Base-by-base conservation (phyloP, 176 grass and related monocot genomes). In the Lolium perenne region DNA sequence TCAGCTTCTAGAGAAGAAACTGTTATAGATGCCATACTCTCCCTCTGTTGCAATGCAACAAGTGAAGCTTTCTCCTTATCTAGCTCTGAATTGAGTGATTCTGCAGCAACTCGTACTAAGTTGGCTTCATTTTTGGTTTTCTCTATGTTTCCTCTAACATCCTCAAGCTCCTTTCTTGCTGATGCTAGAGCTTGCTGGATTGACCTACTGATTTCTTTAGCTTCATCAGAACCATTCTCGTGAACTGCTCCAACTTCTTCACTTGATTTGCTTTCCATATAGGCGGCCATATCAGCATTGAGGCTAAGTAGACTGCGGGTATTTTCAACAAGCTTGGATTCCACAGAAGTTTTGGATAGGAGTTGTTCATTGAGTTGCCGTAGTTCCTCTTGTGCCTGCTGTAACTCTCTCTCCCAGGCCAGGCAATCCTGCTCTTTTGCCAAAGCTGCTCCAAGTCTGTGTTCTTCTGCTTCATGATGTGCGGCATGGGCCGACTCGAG, bases 1-100 rank as follows among this genome's bases (percentile, higher is more conserved):
- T 95, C 93, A 78, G 91, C 84, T 87, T 98, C 93, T 72, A 98
- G 81, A 56, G 96, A 98, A 81, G 91, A 82, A 86, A 95, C 90
- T 86, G 93, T 86, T 29, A 95, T 91, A 47, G 90, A 94, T 47
- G 96, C 93, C 93, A 98, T 98, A 74, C 88, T 87, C 77, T 95
- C 93, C 21, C 84, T 91, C 86, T 95, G 96, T 40, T 95, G 93
- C 92, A 98, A 76, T 71, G 88, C 88, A 68, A 55, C 47, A 88
- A 98, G 96, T 23, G 79, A 85, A 18, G 88, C 49, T 82, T 92
- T 95, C 83, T 91, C 92, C 50, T 70, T 92, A 45, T 95, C 88
- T 68, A 98, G 77, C 78, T 98, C 90, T 16, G 74, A 86, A 20
- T 59, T 94, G 23, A 98, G 86, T 5, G 84, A 89, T 85, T 80